Conservation (phyloP, 208 protist genomes). For the Angomonas ambiguus region DNA sequence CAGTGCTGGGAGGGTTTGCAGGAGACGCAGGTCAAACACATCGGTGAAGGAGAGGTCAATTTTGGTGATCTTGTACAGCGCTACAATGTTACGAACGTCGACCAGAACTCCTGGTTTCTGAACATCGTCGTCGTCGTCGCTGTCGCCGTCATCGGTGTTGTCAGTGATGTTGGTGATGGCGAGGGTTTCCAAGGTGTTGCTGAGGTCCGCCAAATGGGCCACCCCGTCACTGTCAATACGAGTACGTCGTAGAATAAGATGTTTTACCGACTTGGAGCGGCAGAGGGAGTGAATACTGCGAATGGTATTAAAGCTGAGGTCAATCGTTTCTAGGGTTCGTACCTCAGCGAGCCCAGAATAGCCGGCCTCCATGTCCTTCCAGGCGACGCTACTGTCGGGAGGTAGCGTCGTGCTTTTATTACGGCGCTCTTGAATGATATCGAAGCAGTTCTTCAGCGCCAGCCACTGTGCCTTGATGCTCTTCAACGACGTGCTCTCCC, state of each 20-base stretch:
- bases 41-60: conserved; percentile 53
- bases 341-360: conserved; percentile 55
- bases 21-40: conserved; percentile 38
- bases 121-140: background rate
- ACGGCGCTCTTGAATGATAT: no score
- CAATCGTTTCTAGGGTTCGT: conserved; percentile 51
- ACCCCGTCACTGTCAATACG: conserved; percentile 52
- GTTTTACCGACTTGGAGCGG: conserved; percentile 51
- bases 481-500: conserved; percentile 35
- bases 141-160: conserved; percentile 23
- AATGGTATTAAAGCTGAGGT: conserved; percentile 62
- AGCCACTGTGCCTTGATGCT: conserved; percentile 70
- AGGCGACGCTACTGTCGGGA: conserved; percentile 5
- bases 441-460: conserved; percentile 17
- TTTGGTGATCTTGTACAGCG: conserved; percentile 20
- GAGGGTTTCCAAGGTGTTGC: conserved; percentile 44
- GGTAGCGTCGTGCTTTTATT: background rate
- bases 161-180: conserved; percentile 52
- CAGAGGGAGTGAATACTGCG: conserved; percentile 50
- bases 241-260: conserved; percentile 49
- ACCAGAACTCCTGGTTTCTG: conserved; percentile 27
- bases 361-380: conserved; percentile 36
- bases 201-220: conserved; percentile 33
- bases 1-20: conserved; percentile 25
- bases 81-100: conserved; percentile 25